phyloP scores from a whole-genome alignment of 106 monocot species.

The Allium sativum region DNA sequence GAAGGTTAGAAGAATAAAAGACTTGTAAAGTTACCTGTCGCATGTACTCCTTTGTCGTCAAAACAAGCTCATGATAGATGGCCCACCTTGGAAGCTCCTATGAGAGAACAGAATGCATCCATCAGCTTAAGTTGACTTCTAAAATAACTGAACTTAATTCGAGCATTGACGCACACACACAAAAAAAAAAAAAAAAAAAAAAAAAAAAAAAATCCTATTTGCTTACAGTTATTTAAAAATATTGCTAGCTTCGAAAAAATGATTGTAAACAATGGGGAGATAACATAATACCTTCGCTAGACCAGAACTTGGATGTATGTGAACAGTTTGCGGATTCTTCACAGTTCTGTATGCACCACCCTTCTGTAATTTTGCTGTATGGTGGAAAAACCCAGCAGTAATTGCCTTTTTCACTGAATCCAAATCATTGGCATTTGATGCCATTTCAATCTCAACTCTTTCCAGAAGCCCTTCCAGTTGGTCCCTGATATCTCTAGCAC shows the following conservation, averaged over 20 bases:
- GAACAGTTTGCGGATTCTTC: constrained; percentile 87
- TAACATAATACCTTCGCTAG: constrained; percentile 54
- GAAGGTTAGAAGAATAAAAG: no score
- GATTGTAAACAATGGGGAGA: not conserved
- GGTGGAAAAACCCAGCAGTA: constrained; percentile 81
- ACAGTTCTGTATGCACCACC: constrained; percentile 14
- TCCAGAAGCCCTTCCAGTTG: constrained; percentile 90
- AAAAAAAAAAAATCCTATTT: no score
- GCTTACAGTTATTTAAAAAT: no score
- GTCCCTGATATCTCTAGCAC: constrained; percentile 78
- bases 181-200: not conserved
- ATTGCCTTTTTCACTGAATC: constrained; percentile 86
- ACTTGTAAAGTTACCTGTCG: constrained; percentile 46
- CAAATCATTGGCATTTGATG: constrained; percentile 46
- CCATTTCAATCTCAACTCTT: constrained; percentile 83
- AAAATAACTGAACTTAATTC: not conserved
- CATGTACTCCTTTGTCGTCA: constrained; percentile 93
- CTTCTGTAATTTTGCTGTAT: constrained; percentile 76
- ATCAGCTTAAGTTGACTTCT: not conserved
- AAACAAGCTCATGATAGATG: constrained; percentile 87
- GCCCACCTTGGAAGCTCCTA: constrained; percentile 85
- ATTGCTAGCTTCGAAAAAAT: no score
- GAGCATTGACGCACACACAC: no score
- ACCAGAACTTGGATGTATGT: constrained; percentile 94
- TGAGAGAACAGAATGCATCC: not conserved